Evolutionary conservation across 495 filamentous ascomycete species (phyloP).

Genomic region (Lichenothelia convexa): DNA sequence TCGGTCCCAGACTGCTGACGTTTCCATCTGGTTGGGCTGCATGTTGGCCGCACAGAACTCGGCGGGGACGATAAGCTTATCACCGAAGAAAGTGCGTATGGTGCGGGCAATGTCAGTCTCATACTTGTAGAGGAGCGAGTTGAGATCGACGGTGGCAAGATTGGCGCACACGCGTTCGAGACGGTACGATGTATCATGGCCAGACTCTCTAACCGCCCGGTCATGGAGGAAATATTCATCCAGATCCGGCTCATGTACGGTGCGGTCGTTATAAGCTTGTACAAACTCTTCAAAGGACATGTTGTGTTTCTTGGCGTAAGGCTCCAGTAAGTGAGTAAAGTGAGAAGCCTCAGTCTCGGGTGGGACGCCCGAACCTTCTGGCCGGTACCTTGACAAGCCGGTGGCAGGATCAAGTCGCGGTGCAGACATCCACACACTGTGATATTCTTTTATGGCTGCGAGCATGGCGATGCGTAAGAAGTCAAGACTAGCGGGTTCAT

Average conservation of each 20-base stretch:
- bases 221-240: constrained; percentile 95
- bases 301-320: constrained; percentile 69
- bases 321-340: constrained; percentile 70
- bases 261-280: constrained; percentile 58
- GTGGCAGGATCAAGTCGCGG: constrained; percentile 64
- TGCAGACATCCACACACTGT: constrained; percentile 68
- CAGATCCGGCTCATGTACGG: constrained; percentile 68
- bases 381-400: constrained; percentile 78
- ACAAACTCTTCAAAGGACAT: constrained; percentile 72
- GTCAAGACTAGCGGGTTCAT: constrained; percentile 53
- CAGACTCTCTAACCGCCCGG: constrained; percentile 85
- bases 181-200: constrained; percentile 89
- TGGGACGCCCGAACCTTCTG: constrained; percentile 76
- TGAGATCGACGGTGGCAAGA: constrained; percentile 83
- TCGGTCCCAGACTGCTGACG: constrained; percentile 74
- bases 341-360: constrained; percentile 85
- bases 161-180: constrained; percentile 75
- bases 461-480: constrained; percentile 63
- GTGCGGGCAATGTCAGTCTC: constrained; percentile 75
- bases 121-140: constrained; percentile 88
- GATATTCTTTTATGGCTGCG: constrained; percentile 93
- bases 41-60: constrained; percentile 51
- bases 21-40: constrained; percentile 43
- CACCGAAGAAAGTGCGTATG: constrained; percentile 66
- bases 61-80: constrained; percentile 54